A percentile compares a stretch with the other conserved stretches of the same genome.
phyloP scores from a whole-genome alignment of 805 yeast species.

The Saturnispora saitoi region DNA sequence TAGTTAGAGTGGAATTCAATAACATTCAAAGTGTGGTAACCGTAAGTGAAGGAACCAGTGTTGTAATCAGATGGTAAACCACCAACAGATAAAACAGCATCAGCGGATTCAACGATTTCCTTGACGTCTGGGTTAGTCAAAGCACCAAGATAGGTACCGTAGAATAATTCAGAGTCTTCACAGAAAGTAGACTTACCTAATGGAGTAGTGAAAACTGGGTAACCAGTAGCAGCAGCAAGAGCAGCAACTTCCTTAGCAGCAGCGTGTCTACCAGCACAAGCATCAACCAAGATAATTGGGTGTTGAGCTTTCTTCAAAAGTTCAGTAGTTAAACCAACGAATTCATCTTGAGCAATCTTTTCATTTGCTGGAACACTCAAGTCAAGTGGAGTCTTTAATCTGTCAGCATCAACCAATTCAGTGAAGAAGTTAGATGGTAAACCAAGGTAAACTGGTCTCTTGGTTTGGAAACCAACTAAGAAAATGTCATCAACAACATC shows the following conservation, averaged over 20 bases:
- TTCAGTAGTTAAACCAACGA: constrained; percentile 41
- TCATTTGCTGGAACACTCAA: constrained; percentile 50
- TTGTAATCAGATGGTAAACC: constrained; percentile 81
- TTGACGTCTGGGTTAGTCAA: constrained; percentile 65
- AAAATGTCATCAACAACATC: constrained; percentile 66
- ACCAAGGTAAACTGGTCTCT: constrained; percentile 78
- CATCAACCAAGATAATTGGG: constrained; percentile 77
- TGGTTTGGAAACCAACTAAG: constrained; percentile 58
- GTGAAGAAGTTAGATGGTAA: constrained; percentile 78
- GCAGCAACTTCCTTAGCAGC: constrained; percentile 54
- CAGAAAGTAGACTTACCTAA: constrained; percentile 81
- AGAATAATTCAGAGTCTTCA: constrained; percentile 65
- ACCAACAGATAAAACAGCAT: constrained; percentile 71
- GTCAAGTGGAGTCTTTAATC: constrained; percentile 48
- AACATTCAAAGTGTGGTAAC: constrained; percentile 64
- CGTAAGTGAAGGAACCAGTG: constrained; percentile 79
- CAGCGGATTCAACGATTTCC: constrained; percentile 64
- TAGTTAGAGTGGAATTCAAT: constrained; percentile 74
- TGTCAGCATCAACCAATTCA: constrained; percentile 48
- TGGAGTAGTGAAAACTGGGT: constrained; percentile 80
- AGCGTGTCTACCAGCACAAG: constrained; percentile 75
- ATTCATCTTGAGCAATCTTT: constrained; percentile 54
- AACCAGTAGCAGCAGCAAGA: constrained; percentile 59
- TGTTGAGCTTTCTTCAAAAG: constrained; percentile 50
- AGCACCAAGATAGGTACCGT: constrained; percentile 84